Evolutionary conservation across 768 basidiomycete species (phyloP).

Genomic region (Rhodotorula kratochvilovae): DNA sequence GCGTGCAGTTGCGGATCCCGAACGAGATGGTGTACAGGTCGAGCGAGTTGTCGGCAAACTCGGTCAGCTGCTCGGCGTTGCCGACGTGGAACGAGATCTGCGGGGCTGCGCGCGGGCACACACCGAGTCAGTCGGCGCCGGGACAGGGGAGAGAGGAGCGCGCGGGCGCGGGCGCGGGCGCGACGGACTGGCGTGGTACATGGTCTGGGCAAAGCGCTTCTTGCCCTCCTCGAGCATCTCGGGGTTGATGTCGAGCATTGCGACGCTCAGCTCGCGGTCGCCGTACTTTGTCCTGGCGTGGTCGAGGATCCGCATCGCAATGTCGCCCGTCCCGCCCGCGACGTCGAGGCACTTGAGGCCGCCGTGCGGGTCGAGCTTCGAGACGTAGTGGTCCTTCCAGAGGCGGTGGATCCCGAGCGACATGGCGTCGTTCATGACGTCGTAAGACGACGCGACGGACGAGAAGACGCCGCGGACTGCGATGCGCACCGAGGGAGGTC

Average conservation of each 20-base stretch:
- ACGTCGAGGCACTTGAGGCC: conserved; percentile 77
- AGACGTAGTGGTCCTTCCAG: conserved; percentile 82
- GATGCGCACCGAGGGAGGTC: not conserved
- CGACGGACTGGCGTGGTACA: conserved; percentile 95
- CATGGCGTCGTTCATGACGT: conserved; percentile 99
- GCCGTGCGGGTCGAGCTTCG: conserved; percentile 54
- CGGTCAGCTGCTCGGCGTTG: conserved; percentile 76
- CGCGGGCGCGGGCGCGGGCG: too few relatives aligned
- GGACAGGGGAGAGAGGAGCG: conserved; percentile 19
- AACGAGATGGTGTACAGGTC: conserved; percentile 99
- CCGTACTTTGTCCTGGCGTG: conserved; percentile 80
- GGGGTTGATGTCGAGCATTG: conserved; percentile 87
- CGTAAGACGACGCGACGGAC: conserved; percentile 90
- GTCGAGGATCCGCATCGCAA: conserved; percentile 88
- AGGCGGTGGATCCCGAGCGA: conserved; percentile 91
- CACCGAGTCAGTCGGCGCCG: too few relatives aligned
- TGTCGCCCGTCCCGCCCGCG: conserved; percentile 94
- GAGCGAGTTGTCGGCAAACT: conserved; percentile 75
- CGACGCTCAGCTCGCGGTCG: conserved; percentile 81
- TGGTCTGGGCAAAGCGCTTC: conserved; percentile 86
- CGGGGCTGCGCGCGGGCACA: conserved; percentile 56
- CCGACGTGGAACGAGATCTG: conserved; percentile 79
- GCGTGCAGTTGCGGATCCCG: conserved; percentile 95
- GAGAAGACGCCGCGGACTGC: conserved; percentile 85
- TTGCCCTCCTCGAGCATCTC: conserved; percentile 92